Evolutionary conservation across 192 early-diverging fungal genomes (phyloP), one percentile per base, ranked within the genome.

Genomic region (Entophlyctis luteolus): DNA sequence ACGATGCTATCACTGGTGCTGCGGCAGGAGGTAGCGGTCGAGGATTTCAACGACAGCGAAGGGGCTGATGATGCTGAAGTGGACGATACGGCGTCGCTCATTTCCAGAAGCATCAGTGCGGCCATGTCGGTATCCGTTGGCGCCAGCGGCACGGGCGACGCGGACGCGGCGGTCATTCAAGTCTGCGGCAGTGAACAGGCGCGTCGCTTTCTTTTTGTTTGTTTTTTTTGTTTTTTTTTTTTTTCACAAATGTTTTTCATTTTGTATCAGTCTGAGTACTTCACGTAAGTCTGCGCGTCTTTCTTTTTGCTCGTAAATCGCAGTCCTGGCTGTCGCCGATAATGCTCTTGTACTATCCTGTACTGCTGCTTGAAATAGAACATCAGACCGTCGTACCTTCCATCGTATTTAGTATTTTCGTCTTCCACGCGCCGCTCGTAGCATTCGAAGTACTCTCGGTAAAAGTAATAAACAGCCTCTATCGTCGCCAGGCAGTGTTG

Each of bases 381-480:
- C 77, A 98, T 75, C 49, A 98, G 79, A 68, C 90, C 84, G 62
- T 98, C 95, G 71, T 90, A 94, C 56, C 85, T 81, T 8, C 93
- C 93, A 42, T 48, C 73, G 34, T 72, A 73, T 12, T 47, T 59
- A 6, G 68, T 66, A 42, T 42, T 8, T 2, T 74, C 71, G n/a
- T 29, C 22, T 2, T 22, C 28, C 3, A 33, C 32, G 1, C 20
- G 20, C 4, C 3, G 23, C 10, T 53, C 16, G 34, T 57, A 85
- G 3, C 80, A 76, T 35, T 75, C 74, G 23, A 80, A 74, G 72
- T 89, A 93, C 72, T 95, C 95, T 35, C 87, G 81, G 75, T 89
- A 92, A 59, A 95, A 86, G 71, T 89, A 98, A 57, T 98, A 98
- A 25, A 95, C 90, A 2, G 95, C 95, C 72, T 98, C 95, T 42